These are phyloP conservation scores for Luffa aegyptiaca DNA, from an alignment of 306 rosid species.

Conservation along the genomic window DNA sequence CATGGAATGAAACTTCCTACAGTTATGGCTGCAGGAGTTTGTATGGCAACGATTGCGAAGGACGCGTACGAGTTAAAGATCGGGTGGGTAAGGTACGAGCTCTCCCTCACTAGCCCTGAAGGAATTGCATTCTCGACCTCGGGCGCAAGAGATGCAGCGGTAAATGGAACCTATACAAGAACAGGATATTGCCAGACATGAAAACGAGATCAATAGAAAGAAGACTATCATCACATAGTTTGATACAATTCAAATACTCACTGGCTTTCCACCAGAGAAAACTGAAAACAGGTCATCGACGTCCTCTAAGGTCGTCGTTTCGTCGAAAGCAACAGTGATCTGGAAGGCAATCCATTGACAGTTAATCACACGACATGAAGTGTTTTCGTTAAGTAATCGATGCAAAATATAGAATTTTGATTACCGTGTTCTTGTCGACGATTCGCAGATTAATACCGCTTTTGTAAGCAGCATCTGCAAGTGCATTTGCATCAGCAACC, in stretches of 20 bases:
- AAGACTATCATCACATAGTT: not conserved
- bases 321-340: constrained; percentile 90
- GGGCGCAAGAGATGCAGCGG: constrained; percentile 86
- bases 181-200: not conserved
- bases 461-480: constrained; percentile 65
- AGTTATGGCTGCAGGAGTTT: constrained; percentile 6
- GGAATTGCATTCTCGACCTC: constrained; percentile 66
- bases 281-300: constrained; percentile 83
- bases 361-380: constrained; percentile 16
- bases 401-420: constrained; percentile 15
- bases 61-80: constrained; percentile 75
- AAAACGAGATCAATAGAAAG: not conserved
- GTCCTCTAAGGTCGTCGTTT: constrained; percentile 91
- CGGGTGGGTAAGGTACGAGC: constrained; percentile 72
- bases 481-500: constrained; percentile 53
- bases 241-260: constrained; percentile 16
- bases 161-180: constrained; percentile 59
- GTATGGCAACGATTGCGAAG: not conserved
- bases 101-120: constrained; percentile 58
- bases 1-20: not conserved
- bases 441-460: constrained; percentile 66
- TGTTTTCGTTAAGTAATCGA: constrained; percentile 9
- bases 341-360: constrained; percentile 24
- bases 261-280: constrained; percentile 55
- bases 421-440: constrained; percentile 69